Conservation (phyloP, 2,329 filamentous ascomycete genomes). For the Cytospora schulzeri region DNA sequence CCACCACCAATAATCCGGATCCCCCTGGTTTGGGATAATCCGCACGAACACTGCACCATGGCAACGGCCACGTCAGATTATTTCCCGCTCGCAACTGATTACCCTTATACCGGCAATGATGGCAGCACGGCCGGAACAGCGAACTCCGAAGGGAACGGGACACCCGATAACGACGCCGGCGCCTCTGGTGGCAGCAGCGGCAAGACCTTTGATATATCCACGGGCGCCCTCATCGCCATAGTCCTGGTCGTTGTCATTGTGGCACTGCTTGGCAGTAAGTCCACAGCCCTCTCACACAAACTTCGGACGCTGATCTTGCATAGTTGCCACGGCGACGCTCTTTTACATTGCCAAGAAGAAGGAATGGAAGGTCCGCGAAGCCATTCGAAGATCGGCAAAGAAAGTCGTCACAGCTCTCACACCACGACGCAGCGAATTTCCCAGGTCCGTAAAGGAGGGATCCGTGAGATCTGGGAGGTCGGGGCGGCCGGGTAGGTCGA, state of each 20-base stretch:
- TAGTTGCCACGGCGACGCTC: constrained; percentile 66
- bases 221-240: constrained; percentile 72
- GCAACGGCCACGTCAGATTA: constrained; percentile 38
- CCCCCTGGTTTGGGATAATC: not conserved
- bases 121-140: constrained; percentile 37
- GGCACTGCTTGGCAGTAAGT: constrained; percentile 67
- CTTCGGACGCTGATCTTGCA: constrained; percentile 23
- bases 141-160: constrained; percentile 26
- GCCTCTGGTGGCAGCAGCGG: constrained; percentile 62
- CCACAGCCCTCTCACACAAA: constrained; percentile 31
- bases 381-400: constrained; percentile 67
- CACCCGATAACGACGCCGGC: constrained; percentile 59
- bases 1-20: not conserved
- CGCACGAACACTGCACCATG: constrained; percentile 38
- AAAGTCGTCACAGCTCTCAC: constrained; percentile 64
- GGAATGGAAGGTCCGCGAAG: constrained; percentile 78
- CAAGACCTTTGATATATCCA: constrained; percentile 65
- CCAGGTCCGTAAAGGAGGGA: constrained; percentile 55
- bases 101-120: constrained; percentile 40
- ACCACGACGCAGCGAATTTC: constrained; percentile 63
- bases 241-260: constrained; percentile 70
- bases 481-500: constrained; percentile 38
- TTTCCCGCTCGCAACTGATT: constrained; percentile 49
- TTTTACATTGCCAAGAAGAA: constrained; percentile 83
- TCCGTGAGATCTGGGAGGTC: constrained; percentile 38